Base-by-base conservation (phyloP, 371 early-diverging fungal species). In the Funneliformis caledonium region DNA sequence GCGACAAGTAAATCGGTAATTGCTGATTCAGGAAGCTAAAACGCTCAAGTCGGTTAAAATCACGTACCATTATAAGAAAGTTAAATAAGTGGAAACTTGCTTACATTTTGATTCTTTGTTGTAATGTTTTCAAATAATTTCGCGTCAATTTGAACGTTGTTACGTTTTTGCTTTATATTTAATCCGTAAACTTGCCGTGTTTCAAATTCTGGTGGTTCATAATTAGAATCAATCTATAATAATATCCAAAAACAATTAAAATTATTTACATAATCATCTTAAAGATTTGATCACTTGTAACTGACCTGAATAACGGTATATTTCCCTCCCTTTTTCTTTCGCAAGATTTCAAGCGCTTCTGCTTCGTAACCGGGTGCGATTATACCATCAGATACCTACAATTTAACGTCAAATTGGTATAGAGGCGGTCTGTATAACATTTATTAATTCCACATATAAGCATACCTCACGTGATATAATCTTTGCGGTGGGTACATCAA, bases 241-340 rank as follows among this genome's bases (percentile, higher is more conserved):
- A n/a, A 64, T 37, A 19, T 68, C 16, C 6, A 16, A n/a, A 16
- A 8, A 6, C 19, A 42, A 26, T 14, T 43, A 45, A 43, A 31
- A 19, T 12, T 16, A 5, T 19, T 14, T 43, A 68, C 12, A 7
- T 68, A 10, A 42, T 8, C 8, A 68, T 45, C 2, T 37, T 68
- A 42, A 31, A 37, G 12, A 43, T 52, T 19, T 77, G 81, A 10
- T 12, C 60, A 22, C 80, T 26, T 22, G 37, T 31, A 14, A 64
- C 22, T 9, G 22, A 72, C 81, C 84, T 96, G 90, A 80, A 98
- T 86, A 48, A 98, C 95, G 67, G 94, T 94, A 91, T 98, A 98
- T 90, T 97, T 98, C 79, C 99, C 99, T 67, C 89, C 93, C 93
- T 98, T 98, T 92, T 98, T 98, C 88, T 93, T 94, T 78, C 89